Conservation (phyloP, 805 yeast genomes). For the Candida palmyrensis region DNA sequence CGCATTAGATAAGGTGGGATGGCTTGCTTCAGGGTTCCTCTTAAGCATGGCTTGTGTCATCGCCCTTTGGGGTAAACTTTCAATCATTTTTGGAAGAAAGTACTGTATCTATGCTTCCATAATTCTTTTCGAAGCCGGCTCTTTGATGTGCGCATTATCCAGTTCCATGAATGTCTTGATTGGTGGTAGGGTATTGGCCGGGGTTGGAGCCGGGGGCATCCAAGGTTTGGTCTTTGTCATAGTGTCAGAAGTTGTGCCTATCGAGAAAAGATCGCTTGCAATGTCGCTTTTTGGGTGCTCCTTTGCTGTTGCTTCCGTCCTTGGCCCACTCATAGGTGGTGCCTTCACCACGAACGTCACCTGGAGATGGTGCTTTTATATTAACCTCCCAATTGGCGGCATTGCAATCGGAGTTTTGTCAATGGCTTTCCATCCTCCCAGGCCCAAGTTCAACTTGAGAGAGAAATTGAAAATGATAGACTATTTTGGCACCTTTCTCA, state of each 20-base stretch:
- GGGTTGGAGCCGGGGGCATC: slow-evolving; percentile 34
- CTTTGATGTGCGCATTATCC: slow-evolving; percentile 34
- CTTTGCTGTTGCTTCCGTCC: slow-evolving; percentile 44
- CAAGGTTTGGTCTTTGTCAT: slow-evolving; percentile 24
- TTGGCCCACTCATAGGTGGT: slow-evolving; percentile 66
- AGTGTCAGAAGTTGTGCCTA: slow-evolving; percentile 26
- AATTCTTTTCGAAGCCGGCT: slow-evolving; percentile 27
- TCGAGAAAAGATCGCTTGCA: slow-evolving; percentile 28
- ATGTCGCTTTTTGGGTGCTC: slow-evolving; percentile 30
- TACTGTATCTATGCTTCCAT: slow-evolving; percentile 19
- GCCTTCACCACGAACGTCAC: slow-evolving; percentile 48
- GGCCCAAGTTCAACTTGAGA: slow-evolving; percentile 29
- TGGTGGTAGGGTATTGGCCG: slow-evolving; percentile 36
- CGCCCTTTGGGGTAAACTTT: slow-evolving; percentile 33
- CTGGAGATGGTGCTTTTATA: slow-evolving; percentile 78
- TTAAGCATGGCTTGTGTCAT: slow-evolving; percentile 28
- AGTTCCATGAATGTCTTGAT: slow-evolving; percentile 32
- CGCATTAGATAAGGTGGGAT: slow-evolving; percentile 29
- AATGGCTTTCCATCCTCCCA: slow-evolving; percentile 42
- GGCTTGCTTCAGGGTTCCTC: slow-evolving; percentile 35
- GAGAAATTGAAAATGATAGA: slow-evolving; percentile 41
- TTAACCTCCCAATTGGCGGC: slow-evolving; percentile 65
- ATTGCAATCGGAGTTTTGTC: slow-evolving; percentile 32
- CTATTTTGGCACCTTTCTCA: slow-evolving; percentile 38
- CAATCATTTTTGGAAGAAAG: slow-evolving; percentile 34